phyloP scores from a whole-genome alignment of 2,329 filamentous ascomycete species.

The Aspergillus hiratsukae region DNA sequence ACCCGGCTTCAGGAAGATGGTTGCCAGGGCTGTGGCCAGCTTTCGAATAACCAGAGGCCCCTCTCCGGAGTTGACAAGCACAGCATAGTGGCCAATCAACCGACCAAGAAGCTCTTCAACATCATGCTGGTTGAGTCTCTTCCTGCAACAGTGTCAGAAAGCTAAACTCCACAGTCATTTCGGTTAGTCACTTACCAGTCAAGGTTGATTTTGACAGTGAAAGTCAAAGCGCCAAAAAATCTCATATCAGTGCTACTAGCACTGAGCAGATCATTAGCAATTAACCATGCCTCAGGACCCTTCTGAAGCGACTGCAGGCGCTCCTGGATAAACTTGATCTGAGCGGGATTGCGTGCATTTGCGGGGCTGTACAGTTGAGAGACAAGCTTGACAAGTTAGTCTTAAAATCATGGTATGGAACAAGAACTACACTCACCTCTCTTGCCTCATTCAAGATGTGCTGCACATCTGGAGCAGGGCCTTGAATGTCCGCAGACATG shows the following conservation, averaged over 20 bases:
- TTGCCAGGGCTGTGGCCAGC: conserved; percentile 40
- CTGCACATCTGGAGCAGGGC: conserved; percentile 21
- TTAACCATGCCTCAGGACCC: conserved; percentile 76
- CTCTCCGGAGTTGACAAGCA: conserved; percentile 37
- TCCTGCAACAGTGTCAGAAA: conserved; percentile 21
- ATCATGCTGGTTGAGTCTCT: conserved; percentile 32
- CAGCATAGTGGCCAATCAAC: conserved; percentile 41
- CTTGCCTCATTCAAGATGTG: conserved; percentile 27
- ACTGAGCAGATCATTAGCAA: conserved; percentile 71
- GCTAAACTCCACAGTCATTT: neutral
- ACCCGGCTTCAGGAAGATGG: conserved; percentile 40
- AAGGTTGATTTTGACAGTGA: conserved; percentile 92
- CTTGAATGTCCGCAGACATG: conserved; percentile 22
- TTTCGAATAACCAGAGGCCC: conserved; percentile 43
- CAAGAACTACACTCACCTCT: conserved; percentile 15
- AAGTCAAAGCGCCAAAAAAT: conserved; percentile 89
- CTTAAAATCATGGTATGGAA: neutral
- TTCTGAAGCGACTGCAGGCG: conserved; percentile 74
- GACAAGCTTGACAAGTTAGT: conserved; percentile 32
- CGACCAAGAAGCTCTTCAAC: conserved; percentile 34
- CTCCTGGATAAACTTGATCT: conserved; percentile 59
- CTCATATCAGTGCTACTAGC: conserved; percentile 69
- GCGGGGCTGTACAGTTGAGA: conserved; percentile 39
- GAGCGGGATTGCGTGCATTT: conserved; percentile 41
- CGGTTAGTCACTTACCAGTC: conserved; percentile 57